Conservation (phyloP, 306 rosid species). For the Argentina anserina region DNA sequence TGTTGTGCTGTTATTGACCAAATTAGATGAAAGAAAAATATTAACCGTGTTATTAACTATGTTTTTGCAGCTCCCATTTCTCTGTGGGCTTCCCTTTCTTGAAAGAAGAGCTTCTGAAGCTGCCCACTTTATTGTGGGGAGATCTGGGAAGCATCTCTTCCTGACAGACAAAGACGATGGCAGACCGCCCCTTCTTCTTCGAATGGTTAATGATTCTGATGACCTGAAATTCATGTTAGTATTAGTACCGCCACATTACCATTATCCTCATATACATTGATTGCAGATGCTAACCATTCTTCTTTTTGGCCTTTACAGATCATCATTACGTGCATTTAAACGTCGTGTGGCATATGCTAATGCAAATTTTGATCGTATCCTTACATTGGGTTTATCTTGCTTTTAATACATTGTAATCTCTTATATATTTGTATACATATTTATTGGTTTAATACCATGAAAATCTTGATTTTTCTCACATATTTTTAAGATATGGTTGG, state of each 20-base stretch:
- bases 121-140: slow-evolving; percentile 87
- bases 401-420: neutral
- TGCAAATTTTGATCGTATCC: slow-evolving; percentile 93
- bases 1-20: neutral
- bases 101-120: slow-evolving; percentile 90
- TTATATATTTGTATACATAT: neutral
- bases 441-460: neutral
- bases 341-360: slow-evolving; percentile 98
- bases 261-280: slow-evolving; percentile 11
- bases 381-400: slow-evolving; percentile 13
- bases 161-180: slow-evolving; percentile 69
- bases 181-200: slow-evolving; percentile 79
- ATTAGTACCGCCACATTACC: slow-evolving; percentile 14
- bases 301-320: slow-evolving; percentile 48
- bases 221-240: slow-evolving; percentile 89
- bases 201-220: slow-evolving; percentile 74
- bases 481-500: slow-evolving; percentile 82
- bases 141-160: slow-evolving; percentile 96
- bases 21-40: neutral
- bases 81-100: slow-evolving; percentile 89
- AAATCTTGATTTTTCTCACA: slow-evolving; percentile 45
- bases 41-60: slow-evolving; percentile 12
- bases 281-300: slow-evolving; percentile 13
- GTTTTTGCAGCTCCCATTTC: slow-evolving; percentile 71
- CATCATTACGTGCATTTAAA: slow-evolving; percentile 72